Base-by-base conservation (phyloP, 2,329 filamentous ascomycete species). In the Nothophoma quercina region DNA sequence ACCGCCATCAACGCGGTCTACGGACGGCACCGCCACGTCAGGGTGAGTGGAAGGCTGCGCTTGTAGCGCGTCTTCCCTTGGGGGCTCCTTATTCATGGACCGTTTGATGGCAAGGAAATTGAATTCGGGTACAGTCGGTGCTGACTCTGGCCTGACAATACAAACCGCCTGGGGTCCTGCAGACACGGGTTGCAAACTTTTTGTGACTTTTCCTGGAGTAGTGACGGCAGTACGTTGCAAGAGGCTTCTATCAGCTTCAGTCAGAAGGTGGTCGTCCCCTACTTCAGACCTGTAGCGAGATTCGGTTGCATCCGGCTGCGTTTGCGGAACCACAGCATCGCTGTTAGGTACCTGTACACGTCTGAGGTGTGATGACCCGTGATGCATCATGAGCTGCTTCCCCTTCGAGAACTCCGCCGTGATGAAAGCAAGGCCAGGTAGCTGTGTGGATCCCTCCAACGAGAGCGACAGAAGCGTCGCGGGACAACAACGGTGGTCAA, bases 261-360 rank as follows among this genome's bases (percentile, higher is more conserved):
- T 44, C 33, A 10, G 16, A n/a, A 34, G 40, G 2, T 21, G 9
- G 15, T 19, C 25, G 25, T 29, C 36, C 16, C 30, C 38, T n/a
- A 21, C 2, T 8, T 10, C 9, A 15, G 7, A n/a, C 4, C 21
- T 10, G 8, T n/a, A 30, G 10, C 12, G 15, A 41, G 26, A 9
- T 21, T 18, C 6, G 16, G 18, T n/a, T 22, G 22, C 25, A 12
- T 34, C 56, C 8, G 50, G 30, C 30, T 69, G 68, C 7, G 63
- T 68, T 26, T 68, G 62, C 5, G 54, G 52, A n/a, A 64, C 38
- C 3, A 51, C 21, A 4, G 22, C 18, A 16, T 71, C 57, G 26
- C 63, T 67, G 15, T 63, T 33, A 7, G 56, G 60, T 16, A 59
- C 55, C 32, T 65, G 62, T n/a, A 25, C 61, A 23, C 69, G 34